Evolutionary conservation across 345 rosid genomes (phyloP), one percentile per base, ranked within the genome.

Genomic region (Salix purpurea): DNA sequence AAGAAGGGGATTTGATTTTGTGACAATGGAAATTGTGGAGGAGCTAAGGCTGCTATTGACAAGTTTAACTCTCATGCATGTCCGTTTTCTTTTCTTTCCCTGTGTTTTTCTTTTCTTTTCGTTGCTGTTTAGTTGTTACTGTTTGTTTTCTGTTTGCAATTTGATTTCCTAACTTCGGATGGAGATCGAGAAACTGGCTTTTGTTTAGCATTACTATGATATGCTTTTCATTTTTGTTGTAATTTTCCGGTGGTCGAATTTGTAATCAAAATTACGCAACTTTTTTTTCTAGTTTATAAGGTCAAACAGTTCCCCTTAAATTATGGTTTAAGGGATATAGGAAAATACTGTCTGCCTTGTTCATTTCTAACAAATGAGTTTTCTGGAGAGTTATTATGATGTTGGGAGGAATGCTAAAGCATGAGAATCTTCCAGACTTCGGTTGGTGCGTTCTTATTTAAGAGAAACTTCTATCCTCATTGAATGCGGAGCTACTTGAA

Each of bases 31-130:
- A 79, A 83, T 94, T 4, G 91, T 86, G 21, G 90, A 89, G 85
- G 97, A 84, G 97, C 99, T 81, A 93, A 91, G 84, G 89, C 93
- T 75, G 96, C 84, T 83, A 72, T 91, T 76, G 94, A 93, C 65
- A 92, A 90, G 78, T 83, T 90, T 12, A 85, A 90, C 75, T 30
- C 88, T 78, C 82, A 82, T 76, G 93, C 88, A 86, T 76, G 88
- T 75, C 72, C 23, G 30, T 40, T 34, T 78, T 16, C 24, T 42
- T 23, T 9, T 1, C 1, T 16, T 75, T 32, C 44, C 32, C 50
- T 7, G n/a, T 28, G 62, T 28, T 18, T 7, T 2, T 40, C 13
- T 15, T 19, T 67, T 15, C 8, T 14, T 21, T 18, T 32, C 11
- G 28, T 40, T 8, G 37, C 37, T 36, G 37, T 4, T 15, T 46